Percentiles rank a stretch among this genome's conserved stretches.
phyloP scores from a whole-genome alignment of 177 flowering plant genomes.

The Vitis hybrid region DNA sequence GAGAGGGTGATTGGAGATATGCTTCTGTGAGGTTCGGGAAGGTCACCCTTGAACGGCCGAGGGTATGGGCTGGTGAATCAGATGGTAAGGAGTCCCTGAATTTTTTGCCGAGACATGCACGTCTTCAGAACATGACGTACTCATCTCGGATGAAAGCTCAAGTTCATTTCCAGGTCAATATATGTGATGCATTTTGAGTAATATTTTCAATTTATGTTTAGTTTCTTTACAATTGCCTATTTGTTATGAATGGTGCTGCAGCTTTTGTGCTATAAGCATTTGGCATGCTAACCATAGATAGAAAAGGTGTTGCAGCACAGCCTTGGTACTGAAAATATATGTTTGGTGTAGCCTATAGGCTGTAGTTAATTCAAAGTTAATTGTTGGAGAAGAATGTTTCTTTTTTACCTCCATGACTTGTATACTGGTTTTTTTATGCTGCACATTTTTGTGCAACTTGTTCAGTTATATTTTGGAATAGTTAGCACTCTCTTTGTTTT shows the following conservation, averaged over 20 bases:
- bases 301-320: neutral
- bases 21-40: slow-evolving; percentile 71
- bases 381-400: no score
- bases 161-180: slow-evolving; percentile 53
- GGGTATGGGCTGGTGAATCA: slow-evolving; percentile 47
- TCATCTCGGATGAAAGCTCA: slow-evolving; percentile 65
- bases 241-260: no score
- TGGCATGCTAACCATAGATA: neutral
- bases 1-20: slow-evolving; percentile 59
- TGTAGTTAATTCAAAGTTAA: no score
- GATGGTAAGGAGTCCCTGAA: slow-evolving; percentile 31
- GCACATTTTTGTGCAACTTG: no score
- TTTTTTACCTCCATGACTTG: no score
- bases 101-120: slow-evolving; percentile 75
- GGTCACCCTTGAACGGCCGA: slow-evolving; percentile 60
- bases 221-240: no score
- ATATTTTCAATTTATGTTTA: no score
- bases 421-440: no score
- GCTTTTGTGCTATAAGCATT: neutral
- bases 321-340: neutral
- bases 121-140: slow-evolving; percentile 89
- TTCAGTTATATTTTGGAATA: no score
- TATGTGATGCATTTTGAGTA: neutral
- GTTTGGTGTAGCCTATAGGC: no score
- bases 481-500: no score